A percentile compares a stretch with the other conserved stretches of the same genome.
Conservation (phyloP, 2,329 filamentous ascomycete genomes). For the Sporothrix pseudoabietina region DNA sequence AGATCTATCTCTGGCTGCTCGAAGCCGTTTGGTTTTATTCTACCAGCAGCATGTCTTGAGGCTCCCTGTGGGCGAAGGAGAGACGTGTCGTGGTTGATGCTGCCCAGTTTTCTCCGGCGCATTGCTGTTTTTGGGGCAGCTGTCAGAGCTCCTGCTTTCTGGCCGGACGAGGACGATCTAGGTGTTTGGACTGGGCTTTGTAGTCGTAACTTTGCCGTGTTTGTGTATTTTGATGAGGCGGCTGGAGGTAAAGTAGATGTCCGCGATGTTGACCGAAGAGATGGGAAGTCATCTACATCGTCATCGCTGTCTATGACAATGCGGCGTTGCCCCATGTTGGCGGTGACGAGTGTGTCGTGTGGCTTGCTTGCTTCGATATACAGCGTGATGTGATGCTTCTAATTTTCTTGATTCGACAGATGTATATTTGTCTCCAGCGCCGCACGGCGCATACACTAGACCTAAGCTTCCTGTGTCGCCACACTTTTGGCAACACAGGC, state of each 20-base stretch:
- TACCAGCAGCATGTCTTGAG: not conserved
- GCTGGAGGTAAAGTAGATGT: not conserved
- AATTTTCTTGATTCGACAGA: not conserved
- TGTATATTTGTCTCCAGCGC: not conserved
- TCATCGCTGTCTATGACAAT: conserved; percentile 33
- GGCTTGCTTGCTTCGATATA: not conserved
- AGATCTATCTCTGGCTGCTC: not conserved
- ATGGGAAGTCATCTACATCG: conserved; percentile 23
- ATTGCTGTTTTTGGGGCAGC: conserved; percentile 12
- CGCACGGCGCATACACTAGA: not conserved
- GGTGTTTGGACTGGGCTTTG: not conserved
- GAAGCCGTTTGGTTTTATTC: not conserved
- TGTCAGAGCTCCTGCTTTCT: not conserved
- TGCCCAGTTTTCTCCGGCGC: conserved; percentile 29
- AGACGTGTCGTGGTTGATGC: conserved; percentile 22
- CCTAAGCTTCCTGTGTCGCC: not conserved
- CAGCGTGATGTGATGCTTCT: not conserved
- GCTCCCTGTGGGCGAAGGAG: conserved; percentile 26
- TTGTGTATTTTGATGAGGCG: not conserved
- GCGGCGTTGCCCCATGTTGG: conserved; percentile 14
- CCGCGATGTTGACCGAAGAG: not conserved
- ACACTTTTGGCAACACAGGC: not conserved
- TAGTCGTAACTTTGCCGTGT: not conserved
- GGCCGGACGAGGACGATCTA: not conserved
- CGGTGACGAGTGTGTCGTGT: not conserved